Evolutionary conservation across 2,329 filamentous ascomycete species (phyloP), one percentile per base, ranked within the genome.

Genomic region (Colletotrichum cuscutae): DNA sequence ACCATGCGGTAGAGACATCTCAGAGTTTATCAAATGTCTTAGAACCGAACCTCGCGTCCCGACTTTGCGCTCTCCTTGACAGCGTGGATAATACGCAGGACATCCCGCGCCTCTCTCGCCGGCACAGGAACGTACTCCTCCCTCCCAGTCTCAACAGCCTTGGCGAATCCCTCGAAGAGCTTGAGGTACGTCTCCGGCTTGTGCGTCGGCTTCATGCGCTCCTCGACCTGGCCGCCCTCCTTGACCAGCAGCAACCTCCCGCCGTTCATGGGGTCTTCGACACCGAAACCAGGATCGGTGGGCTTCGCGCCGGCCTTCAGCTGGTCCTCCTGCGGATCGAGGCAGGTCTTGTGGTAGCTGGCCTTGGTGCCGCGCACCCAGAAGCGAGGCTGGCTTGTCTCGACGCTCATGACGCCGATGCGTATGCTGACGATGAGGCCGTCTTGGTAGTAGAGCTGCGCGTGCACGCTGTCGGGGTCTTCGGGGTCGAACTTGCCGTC

Each of bases 261-360:
- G 75, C 92, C 91, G 66, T 89, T 88, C 76, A 86, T 85, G 52
- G 88, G 86, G 11, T 86, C 84, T 77, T 95, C 94, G 52, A 88
- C 80, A 2, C 92, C 94, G 78, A 94, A 95, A 4, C 84, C 87
- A 4, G 85, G 80, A 68, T 94, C 90, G 0, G 87, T 86, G 7
- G 91, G 90, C 79, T 86, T 88, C 76, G 89, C 81, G 9, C 93
- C 93, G 2, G 83, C 86, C 80, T 89, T 89, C 65, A 95, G 87
- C 80, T 95, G 92, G 68, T 91, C 89, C 83, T 97, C 94, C 81
- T 96, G 94, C 1, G 90, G 84, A 79, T 97, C 94, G 2, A 96
- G 85, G 66, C 88, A 86, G 52, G 84, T 83, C 86, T 95, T 96
- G 84, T 89, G 92, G 82, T 92, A 96, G 78, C 89, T 93, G 1